Percentiles rank a stretch among this genome's conserved stretches.
Conservation (phyloP, 129 eudicot species). For the Glebionis coronaria region DNA sequence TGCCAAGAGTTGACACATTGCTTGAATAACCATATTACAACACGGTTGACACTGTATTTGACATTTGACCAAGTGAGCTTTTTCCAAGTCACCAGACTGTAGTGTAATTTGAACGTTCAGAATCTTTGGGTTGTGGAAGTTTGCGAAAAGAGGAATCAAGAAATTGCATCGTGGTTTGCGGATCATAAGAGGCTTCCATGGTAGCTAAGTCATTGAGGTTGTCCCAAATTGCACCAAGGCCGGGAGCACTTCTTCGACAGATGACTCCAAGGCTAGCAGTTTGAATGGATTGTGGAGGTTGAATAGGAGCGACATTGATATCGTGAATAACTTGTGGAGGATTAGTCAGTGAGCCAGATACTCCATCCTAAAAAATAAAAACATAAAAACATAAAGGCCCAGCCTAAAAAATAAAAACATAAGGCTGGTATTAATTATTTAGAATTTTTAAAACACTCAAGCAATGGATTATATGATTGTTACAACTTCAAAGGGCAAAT, state of each 20-base stretch:
- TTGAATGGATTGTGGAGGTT: conserved; percentile 20
- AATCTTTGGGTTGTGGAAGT: conserved; percentile 82
- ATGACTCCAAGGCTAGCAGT: conserved; percentile 43
- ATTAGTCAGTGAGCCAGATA: conserved; percentile 27
- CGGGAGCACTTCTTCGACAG: conserved; percentile 78
- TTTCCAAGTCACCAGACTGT: no score
- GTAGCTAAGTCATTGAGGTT: conserved; percentile 37
- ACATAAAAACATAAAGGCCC: conserved; percentile 7
- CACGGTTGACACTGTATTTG: no score
- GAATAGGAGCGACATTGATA: conserved; percentile 16
- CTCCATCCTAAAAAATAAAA: conserved; percentile 52
- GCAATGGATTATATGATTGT: not conserved
- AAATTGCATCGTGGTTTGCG: conserved; percentile 53
- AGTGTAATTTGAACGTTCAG: conserved; percentile 62
- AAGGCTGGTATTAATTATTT: not conserved
- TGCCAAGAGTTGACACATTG: no score
- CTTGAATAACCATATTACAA: no score
- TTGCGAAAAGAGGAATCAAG: conserved; percentile 62
- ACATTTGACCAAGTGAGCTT: no score
- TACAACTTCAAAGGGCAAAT: not conserved
- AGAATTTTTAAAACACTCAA: not conserved
- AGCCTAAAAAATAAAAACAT: no score
- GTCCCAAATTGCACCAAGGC: conserved; percentile 86
- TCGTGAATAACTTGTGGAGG: conserved; percentile 17
- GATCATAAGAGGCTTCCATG: conserved; percentile 60